These are phyloP conservation scores for Colletotrichum acutatum DNA, from an alignment of 2,329 filamentous ascomycete species.

Conservation along the genomic window DNA sequence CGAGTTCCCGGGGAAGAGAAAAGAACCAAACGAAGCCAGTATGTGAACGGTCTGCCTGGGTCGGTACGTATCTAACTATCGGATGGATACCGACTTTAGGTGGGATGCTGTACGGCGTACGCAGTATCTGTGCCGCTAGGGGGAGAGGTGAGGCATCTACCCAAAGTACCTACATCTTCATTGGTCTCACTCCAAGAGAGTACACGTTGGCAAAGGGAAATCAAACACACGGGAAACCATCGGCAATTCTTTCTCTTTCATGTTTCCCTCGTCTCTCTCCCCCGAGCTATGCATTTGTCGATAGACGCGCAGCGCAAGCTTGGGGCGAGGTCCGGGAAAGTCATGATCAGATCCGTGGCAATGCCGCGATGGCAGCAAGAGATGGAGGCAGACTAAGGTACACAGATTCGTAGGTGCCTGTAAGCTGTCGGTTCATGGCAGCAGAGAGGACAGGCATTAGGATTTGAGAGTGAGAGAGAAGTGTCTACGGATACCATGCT, in stretches of 20 bases:
- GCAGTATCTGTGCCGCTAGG: too few relatives aligned
- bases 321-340: constrained; percentile 7
- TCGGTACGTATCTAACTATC: not conserved
- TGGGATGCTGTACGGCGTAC: not conserved
- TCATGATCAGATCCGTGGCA: not conserved
- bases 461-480: not conserved
- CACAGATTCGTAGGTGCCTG: too few relatives aligned
- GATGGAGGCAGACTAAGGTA: not conserved
- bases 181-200: not conserved
- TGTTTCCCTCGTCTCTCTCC: not conserved
- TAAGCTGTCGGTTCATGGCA: not conserved
- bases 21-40: not conserved
- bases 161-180: not conserved
- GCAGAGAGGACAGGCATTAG: not conserved
- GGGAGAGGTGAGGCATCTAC: not conserved
- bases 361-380: not conserved
- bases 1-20: not conserved
- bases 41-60: not conserved
- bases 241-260: constrained; percentile 1
- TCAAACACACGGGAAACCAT: not conserved
- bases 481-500: not conserved
- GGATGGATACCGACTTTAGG: not conserved
- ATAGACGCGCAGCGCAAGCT: not conserved
- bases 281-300: constrained; percentile 7
- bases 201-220: not conserved